A percentile compares a stretch with the other conserved stretches of the same genome.
Evolutionary conservation across 306 rosid genomes (phyloP).

Genomic region (Begonia peltatifolia): DNA sequence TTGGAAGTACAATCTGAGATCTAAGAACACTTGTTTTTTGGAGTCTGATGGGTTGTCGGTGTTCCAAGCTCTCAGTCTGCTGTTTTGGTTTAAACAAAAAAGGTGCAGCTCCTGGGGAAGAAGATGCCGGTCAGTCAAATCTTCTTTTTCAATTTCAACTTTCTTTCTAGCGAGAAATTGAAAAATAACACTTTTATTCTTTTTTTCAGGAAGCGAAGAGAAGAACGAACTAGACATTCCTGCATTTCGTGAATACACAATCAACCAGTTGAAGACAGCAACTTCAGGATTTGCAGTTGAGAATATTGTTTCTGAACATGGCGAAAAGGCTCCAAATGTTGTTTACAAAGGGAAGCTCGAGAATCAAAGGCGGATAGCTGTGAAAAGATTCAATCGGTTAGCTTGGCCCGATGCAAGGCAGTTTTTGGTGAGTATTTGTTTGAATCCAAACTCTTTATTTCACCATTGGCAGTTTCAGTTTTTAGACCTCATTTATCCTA

Average conservation of each 20-base stretch:
- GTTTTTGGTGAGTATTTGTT: slow-evolving; percentile 41
- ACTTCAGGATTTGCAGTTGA: slow-evolving; percentile 79
- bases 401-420: slow-evolving; percentile 95
- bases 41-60: slow-evolving; percentile 70
- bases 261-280: slow-evolving; percentile 72
- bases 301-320: slow-evolving; percentile 96
- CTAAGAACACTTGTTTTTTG: not conserved
- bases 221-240: slow-evolving; percentile 52
- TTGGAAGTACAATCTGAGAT: not conserved
- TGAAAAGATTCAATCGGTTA: slow-evolving; percentile 86
- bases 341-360: too few species aligned
- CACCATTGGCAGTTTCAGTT: too few species aligned
- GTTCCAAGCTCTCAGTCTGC: slow-evolving; percentile 49
- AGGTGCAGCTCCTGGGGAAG: slow-evolving; percentile 35
- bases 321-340: slow-evolving; percentile 97
- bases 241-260: slow-evolving; percentile 51
- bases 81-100: slow-evolving; percentile 31
- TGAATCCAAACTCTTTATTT: not conserved
- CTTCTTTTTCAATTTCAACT: slow-evolving; percentile 2
- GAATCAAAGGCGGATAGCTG: slow-evolving; percentile 70
- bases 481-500: too few species aligned
- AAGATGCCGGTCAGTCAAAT: slow-evolving; percentile 33
- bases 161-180: slow-evolving; percentile 11
- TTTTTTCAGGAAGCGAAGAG: slow-evolving; percentile 49
- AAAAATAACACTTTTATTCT: slow-evolving; percentile 11